Percentiles rank a stretch among this genome's conserved stretches.
These are phyloP conservation scores for Malus sylvestris DNA, from an alignment of 306 rosid genomes.

Conservation along the genomic window DNA sequence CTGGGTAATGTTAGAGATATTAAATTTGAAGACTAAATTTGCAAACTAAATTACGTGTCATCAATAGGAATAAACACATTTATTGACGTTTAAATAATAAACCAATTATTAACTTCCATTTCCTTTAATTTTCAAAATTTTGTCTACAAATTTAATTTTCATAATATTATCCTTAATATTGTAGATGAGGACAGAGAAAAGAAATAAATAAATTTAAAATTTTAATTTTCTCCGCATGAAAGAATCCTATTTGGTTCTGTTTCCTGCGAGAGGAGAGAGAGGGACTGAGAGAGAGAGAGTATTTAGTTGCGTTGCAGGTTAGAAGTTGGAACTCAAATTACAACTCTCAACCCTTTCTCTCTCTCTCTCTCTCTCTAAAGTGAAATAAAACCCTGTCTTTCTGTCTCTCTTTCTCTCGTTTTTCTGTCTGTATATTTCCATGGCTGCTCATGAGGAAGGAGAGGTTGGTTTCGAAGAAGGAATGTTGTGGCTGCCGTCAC, in stretches of 20 bases:
- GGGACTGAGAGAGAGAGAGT: not conserved
- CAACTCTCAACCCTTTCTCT: conserved; percentile 12
- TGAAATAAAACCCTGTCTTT: not conserved
- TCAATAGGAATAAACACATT: too few relatives aligned
- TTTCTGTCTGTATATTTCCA: conserved; percentile 9
- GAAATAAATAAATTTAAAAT: not conserved
- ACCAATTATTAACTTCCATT: too few relatives aligned
- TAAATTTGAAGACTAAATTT: too few relatives aligned
- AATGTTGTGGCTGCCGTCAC: conserved; percentile 53
- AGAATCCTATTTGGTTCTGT: not conserved
- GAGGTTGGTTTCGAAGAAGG: conserved; percentile 54
- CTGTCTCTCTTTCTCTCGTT: not conserved
- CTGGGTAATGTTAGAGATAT: too few relatives aligned
- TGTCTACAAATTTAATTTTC: too few relatives aligned
- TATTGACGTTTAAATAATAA: too few relatives aligned
- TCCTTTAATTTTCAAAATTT: too few relatives aligned
- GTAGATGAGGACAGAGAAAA: not conserved
- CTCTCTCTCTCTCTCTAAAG: not conserved
- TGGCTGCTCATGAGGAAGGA: conserved; percentile 32
- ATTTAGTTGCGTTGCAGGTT: conserved; percentile 55
- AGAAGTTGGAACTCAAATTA: conserved; percentile 46
- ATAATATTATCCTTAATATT: too few relatives aligned
- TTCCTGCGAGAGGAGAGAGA: not conserved
- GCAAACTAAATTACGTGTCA: too few relatives aligned
- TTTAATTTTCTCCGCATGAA: not conserved